Percentiles rank a stretch among this genome's conserved stretches.
phyloP scores from a whole-genome alignment of 2,329 filamentous ascomycete species.

The Pseudocercospora musae region DNA sequence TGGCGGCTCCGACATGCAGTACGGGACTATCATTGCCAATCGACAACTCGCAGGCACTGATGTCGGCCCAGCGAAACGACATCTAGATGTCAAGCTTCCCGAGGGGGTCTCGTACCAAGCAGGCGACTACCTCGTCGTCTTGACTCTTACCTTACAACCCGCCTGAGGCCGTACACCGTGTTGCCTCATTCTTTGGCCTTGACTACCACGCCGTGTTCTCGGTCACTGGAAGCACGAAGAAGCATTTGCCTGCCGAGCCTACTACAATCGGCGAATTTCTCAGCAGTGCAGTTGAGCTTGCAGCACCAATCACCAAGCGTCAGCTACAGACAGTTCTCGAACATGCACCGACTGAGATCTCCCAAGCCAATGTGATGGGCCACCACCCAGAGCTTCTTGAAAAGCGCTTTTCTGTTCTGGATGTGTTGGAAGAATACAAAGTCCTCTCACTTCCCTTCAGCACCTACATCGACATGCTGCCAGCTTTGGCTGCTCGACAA shows the following conservation, averaged over 20 bases:
- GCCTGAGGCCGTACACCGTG: slow-evolving; percentile 56
- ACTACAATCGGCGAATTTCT: slow-evolving; percentile 24
- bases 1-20: slow-evolving; percentile 23
- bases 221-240: slow-evolving; percentile 15
- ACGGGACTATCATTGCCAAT: slow-evolving; percentile 52
- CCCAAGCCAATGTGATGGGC: slow-evolving; percentile 44
- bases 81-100: slow-evolving; percentile 43
- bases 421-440: slow-evolving; percentile 63
- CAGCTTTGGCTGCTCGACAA: slow-evolving; percentile 21
- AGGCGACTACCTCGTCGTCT: slow-evolving; percentile 44
- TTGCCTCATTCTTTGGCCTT: slow-evolving; percentile 61
- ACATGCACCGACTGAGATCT: slow-evolving; percentile 24
- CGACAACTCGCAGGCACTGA: slow-evolving; percentile 52
- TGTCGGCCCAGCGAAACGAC: slow-evolving; percentile 55
- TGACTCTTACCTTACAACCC: slow-evolving; percentile 50
- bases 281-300: slow-evolving; percentile 66
- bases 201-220: slow-evolving; percentile 59
- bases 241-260: slow-evolving; percentile 7
- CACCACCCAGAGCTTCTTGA: slow-evolving; percentile 42
- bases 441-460: slow-evolving; percentile 56
- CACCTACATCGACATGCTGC: slow-evolving; percentile 41
- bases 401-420: slow-evolving; percentile 48
- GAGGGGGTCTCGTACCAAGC: slow-evolving; percentile 58
- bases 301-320: slow-evolving; percentile 55
- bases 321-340: slow-evolving; percentile 41